Evolutionary conservation across 345 rosid species (phyloP).

Genomic region (Bruguiera sexangula): DNA sequence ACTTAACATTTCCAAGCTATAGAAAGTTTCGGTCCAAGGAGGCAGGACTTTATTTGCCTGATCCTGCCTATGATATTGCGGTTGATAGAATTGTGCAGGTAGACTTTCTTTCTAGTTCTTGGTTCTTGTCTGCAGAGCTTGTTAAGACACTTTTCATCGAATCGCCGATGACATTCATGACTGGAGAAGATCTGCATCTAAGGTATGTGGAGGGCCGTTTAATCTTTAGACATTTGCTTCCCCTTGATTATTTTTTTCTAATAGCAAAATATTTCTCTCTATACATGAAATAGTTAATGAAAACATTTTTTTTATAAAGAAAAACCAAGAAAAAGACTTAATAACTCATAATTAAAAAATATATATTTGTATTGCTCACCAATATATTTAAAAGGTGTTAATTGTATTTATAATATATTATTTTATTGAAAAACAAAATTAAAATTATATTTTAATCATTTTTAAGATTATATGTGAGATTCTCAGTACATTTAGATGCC

Average conservation of each 20-base stretch:
- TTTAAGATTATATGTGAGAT: too few species aligned
- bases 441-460: too few species aligned
- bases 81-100: slow-evolving; percentile 81
- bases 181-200: slow-evolving; percentile 97
- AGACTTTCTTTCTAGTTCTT: slow-evolving; percentile 94
- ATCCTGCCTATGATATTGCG: slow-evolving; percentile 92
- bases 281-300: not conserved
- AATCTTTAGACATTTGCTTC: not conserved
- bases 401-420: too few species aligned
- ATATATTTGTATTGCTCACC: too few species aligned
- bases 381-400: too few species aligned
- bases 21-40: slow-evolving; percentile 87
- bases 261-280: not conserved
- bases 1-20: slow-evolving; percentile 94
- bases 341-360: too few species aligned
- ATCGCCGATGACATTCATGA: slow-evolving; percentile 81
- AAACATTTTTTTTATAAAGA: too few species aligned
- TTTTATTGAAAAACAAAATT: too few species aligned
- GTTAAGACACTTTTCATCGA: slow-evolving; percentile 87
- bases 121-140: slow-evolving; percentile 92
- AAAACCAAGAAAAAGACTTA: too few species aligned
- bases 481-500: too few species aligned
- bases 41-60: slow-evolving; percentile 95
- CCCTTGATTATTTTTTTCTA: not conserved
- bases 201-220: slow-evolving; percentile 39